Conservation (phyloP, 2,329 filamentous ascomycete genomes). For the Paraphaeosphaeria minitans region DNA sequence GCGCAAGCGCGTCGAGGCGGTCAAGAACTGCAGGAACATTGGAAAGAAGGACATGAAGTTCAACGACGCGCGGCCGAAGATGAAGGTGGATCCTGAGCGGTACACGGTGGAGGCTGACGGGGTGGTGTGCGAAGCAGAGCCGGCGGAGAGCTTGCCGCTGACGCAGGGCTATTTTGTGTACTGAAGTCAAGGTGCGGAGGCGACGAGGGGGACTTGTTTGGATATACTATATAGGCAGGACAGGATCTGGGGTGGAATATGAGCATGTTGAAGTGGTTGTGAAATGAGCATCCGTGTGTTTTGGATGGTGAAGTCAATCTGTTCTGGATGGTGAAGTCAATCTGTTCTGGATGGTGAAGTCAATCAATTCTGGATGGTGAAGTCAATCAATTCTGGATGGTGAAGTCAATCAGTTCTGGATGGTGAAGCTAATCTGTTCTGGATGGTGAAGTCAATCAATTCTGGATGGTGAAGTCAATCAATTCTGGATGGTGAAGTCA, state of each 20-base stretch:
- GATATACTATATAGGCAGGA: too few species aligned
- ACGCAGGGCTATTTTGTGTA: slow-evolving; percentile 80
- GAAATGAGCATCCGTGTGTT: too few species aligned
- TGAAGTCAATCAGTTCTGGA: too few species aligned
- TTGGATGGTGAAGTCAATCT: too few species aligned
- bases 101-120: slow-evolving; percentile 89
- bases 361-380: too few species aligned
- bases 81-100: slow-evolving; percentile 89
- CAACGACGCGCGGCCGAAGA: slow-evolving; percentile 81
- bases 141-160: slow-evolving; percentile 72
- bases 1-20: slow-evolving; percentile 78
- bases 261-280: neutral
- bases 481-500: too few species aligned
- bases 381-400: too few species aligned
- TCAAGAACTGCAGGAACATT: slow-evolving; percentile 74
- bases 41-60: slow-evolving; percentile 89
- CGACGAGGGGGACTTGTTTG: neutral
- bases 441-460: too few species aligned
- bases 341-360: too few species aligned
- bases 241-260: neutral
- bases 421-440: too few species aligned
- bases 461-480: too few species aligned
- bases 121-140: slow-evolving; percentile 72
- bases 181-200: slow-evolving; percentile 43
- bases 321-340: too few species aligned